Evolutionary conservation across 2,329 filamentous ascomycete species (phyloP).

Genomic region (Xylariaceae sp.): DNA sequence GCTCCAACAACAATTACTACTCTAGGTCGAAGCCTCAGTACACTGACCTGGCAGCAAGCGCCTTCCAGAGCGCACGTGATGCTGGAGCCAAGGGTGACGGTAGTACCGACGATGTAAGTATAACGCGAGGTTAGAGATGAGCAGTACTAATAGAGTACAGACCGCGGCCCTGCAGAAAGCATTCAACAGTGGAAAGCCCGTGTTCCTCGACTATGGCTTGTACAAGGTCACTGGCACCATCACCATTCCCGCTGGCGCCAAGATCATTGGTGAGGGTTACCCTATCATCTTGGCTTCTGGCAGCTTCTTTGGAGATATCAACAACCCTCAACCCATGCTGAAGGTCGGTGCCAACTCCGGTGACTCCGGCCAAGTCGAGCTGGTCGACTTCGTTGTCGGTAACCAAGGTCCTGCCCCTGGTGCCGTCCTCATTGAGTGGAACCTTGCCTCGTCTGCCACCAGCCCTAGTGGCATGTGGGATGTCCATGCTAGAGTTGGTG

Average conservation of each 20-base stretch:
- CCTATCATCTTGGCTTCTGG: conserved; percentile 53
- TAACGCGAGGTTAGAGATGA: too few relatives aligned
- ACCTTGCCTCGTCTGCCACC: conserved; percentile 39
- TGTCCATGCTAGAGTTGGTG: conserved; percentile 72
- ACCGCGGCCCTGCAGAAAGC: conserved; percentile 67
- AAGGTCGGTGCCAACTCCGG: conserved; percentile 53
- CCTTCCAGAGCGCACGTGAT: conserved; percentile 67
- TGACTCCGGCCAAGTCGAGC: conserved; percentile 58
- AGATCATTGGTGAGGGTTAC: conserved; percentile 60
- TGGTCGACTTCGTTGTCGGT: conserved; percentile 61
- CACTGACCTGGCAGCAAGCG: conserved; percentile 51
- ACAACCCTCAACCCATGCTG: conserved; percentile 54
- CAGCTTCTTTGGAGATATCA: conserved; percentile 46
- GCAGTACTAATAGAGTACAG: background rate
- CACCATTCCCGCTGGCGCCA: conserved; percentile 45
- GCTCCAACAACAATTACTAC: conserved; percentile 53
- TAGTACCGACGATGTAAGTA: conserved; percentile 58
- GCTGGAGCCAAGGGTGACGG: conserved; percentile 72
- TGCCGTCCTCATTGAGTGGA: conserved; percentile 64
- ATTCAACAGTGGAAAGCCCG: conserved; percentile 54
- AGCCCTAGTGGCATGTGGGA: conserved; percentile 66
- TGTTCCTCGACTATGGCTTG: conserved; percentile 60
- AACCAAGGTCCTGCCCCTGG: conserved; percentile 58
- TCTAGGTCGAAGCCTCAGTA: conserved; percentile 78
- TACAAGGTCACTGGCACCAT: conserved; percentile 59